phyloP scores from a whole-genome alignment of 306 rosid genomes.

The Hippophae rhamnoides region DNA sequence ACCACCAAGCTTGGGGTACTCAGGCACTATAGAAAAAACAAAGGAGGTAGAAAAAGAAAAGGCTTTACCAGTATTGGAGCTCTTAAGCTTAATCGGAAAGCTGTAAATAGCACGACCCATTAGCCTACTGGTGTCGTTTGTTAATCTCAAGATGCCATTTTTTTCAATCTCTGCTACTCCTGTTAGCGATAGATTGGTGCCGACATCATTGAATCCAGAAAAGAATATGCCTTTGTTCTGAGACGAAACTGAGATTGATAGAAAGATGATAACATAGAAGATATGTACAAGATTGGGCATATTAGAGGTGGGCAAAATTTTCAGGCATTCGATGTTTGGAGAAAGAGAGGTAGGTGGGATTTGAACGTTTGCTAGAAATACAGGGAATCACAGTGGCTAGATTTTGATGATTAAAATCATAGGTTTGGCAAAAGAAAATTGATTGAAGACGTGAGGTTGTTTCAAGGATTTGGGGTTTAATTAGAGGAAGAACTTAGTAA shows the following conservation, averaged over 20 bases:
- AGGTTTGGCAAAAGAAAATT: too few relatives aligned
- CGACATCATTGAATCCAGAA: slow-evolving; percentile 40
- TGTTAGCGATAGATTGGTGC: slow-evolving; percentile 31
- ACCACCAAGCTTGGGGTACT: slow-evolving; percentile 78
- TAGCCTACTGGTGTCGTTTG: slow-evolving; percentile 44
- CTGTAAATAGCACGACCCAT: slow-evolving; percentile 49
- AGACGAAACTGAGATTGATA: slow-evolving; percentile 28
- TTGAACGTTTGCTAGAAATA: too few relatives aligned
- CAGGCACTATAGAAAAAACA: slow-evolving; percentile 54
- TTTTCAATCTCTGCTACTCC: slow-evolving; percentile 40
- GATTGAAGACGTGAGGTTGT: too few relatives aligned
- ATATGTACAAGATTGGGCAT: slow-evolving; percentile 30
- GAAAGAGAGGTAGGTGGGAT: too few relatives aligned
- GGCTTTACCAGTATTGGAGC: slow-evolving; percentile 46
- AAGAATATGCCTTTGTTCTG: slow-evolving; percentile 29
- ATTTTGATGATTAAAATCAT: too few relatives aligned
- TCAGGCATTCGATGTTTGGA: too few relatives aligned
- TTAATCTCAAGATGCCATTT: slow-evolving; percentile 43
- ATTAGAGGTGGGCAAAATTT: not conserved
- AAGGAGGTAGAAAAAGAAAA: slow-evolving; percentile 65
- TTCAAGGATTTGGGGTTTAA: too few relatives aligned
- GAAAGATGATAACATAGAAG: slow-evolving; percentile 16
- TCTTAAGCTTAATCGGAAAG: slow-evolving; percentile 41
- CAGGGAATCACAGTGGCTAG: too few relatives aligned
- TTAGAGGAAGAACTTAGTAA: too few relatives aligned